Evolutionary conservation across 2,329 filamentous ascomycete species (phyloP), one percentile per base, ranked within the genome.

Genomic region (Botrytis pseudocinerea): DNA sequence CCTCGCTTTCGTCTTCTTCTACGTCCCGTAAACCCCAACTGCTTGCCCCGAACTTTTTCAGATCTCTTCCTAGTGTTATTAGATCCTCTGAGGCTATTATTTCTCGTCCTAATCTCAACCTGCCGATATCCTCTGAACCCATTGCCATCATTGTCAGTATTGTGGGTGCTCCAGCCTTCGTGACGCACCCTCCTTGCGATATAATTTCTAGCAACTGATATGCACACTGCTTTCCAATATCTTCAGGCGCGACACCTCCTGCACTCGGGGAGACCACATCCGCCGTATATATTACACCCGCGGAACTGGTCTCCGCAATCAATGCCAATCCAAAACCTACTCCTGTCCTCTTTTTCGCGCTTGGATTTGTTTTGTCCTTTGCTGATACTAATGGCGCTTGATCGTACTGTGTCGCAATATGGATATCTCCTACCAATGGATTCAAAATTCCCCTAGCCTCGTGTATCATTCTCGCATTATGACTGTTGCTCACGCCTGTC

Each of bases 381-480:
- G 84, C 85, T 48, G 76, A 77, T 4, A 85, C 86, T 68, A 90
- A 79, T 18, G 89, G 89, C 68, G 89, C 89, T 75, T 89, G 87
- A 76, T 93, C 93, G 76, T 95, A 94, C 75, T 92, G 90, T 8
- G 91, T 90, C 4, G 93, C 97, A 76, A 99, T 91, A 81, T 98
- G 96, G 61, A 97, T 95, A 80, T 99, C 96, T 10, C 92, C 89
- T 5, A 93, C 91, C 73, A 99, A 87, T 7, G 90, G 87, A 81
- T 99, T 99, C 64, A 99, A 86, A 18, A 99, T 87, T 65, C 94
- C 94, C 78, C 95, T 88, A 18, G 95, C 94, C 3, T 92, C 89
- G 80, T 97, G 93, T 80, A 98, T 99, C 93, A 98, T 97, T 76
- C 96, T 88, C 75, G 92, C 93, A 81, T 98, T 99, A 82, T 98